Percentiles rank a stretch among this genome's conserved stretches.
Conservation (phyloP, 2,329 filamentous ascomycete genomes). For the Aspergillus sp. region DNA sequence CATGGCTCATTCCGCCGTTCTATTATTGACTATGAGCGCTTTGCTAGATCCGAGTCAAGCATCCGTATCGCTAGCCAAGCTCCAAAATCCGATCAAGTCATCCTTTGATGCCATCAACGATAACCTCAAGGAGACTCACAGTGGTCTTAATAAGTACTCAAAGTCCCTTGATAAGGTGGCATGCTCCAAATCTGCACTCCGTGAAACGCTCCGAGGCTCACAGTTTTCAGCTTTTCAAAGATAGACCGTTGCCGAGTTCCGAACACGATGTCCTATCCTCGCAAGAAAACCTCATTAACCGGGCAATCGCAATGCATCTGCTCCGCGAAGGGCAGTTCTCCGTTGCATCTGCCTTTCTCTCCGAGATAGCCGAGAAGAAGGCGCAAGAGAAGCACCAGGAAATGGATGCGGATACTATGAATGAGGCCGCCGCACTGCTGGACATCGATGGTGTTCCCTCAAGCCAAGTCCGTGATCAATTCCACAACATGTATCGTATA, state of each 20-base stretch:
- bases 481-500: conserved; percentile 89
- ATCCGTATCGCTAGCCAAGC: conserved; percentile 75
- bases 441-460: conserved; percentile 65
- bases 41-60: conserved; percentile 68
- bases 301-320: conserved; percentile 95
- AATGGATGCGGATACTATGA: conserved; percentile 36
- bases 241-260: conserved; percentile 71
- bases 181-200: not conserved
- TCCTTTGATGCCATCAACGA: conserved; percentile 80
- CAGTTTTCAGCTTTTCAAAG: conserved; percentile 64
- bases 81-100: conserved; percentile 83
- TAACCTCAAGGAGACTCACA: conserved; percentile 81
- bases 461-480: conserved; percentile 74
- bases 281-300: conserved; percentile 79
- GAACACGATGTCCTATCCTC: conserved; percentile 80
- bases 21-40: conserved; percentile 13
- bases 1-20: not conserved
- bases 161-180: conserved; percentile 81
- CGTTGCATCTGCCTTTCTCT: conserved; percentile 82
- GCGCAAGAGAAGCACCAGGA: conserved; percentile 38
- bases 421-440: conserved; percentile 49
- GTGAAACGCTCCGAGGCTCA: not conserved
- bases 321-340: conserved; percentile 91
- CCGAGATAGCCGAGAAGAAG: conserved; percentile 64
- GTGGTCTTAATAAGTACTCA: conserved; percentile 79